These are phyloP conservation scores for Fusarium torreyae DNA, from an alignment of 2,329 filamentous ascomycete genomes.

Conservation along the genomic window DNA sequence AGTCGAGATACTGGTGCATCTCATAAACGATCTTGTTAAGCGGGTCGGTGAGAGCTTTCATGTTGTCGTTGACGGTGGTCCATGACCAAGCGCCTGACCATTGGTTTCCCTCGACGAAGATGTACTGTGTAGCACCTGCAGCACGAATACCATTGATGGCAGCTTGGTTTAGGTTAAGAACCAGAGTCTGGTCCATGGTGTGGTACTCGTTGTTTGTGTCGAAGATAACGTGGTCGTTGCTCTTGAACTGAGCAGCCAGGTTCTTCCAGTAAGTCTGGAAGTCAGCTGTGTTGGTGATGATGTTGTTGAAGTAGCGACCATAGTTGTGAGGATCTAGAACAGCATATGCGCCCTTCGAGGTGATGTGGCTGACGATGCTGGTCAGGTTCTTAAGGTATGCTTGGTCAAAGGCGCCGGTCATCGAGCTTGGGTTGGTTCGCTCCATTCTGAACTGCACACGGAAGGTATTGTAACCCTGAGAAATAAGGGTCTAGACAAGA, in stretches of 20 bases:
- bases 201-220: constrained; percentile 79
- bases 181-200: constrained; percentile 72
- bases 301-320: constrained; percentile 66
- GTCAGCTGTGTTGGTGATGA: constrained; percentile 68
- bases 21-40: constrained; percentile 68
- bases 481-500: constrained; percentile 60
- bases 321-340: constrained; percentile 75
- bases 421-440: constrained; percentile 57
- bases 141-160: constrained; percentile 74
- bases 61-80: constrained; percentile 59
- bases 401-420: constrained; percentile 58
- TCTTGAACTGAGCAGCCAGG: constrained; percentile 67
- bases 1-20: constrained; percentile 74
- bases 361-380: constrained; percentile 53
- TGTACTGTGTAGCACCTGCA: constrained; percentile 71
- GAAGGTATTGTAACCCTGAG: constrained; percentile 71
- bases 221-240: constrained; percentile 71
- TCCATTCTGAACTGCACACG: constrained; percentile 71
- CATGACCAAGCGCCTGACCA: constrained; percentile 68
- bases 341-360: constrained; percentile 63
- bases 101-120: constrained; percentile 71
- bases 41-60: constrained; percentile 63
- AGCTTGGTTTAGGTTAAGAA: constrained; percentile 74
- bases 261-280: constrained; percentile 73
- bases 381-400: constrained; percentile 59